Evolutionary conservation across 2,329 filamentous ascomycete species (phyloP), one percentile per base, ranked within the genome.

Genomic region (Colletotrichum lupini): DNA sequence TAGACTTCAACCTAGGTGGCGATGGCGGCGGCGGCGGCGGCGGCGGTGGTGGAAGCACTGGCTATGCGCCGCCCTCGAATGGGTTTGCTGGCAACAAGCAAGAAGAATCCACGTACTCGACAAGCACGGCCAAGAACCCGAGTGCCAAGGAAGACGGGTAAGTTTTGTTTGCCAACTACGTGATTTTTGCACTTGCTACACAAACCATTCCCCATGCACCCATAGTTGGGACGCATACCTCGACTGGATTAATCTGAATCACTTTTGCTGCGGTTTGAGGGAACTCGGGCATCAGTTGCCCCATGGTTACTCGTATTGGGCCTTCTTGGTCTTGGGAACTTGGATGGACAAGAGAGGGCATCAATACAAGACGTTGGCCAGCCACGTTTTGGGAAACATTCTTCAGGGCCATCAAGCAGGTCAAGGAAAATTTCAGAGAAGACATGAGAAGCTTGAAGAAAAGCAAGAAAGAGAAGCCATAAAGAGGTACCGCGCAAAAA

Each of bases 111-210:
- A 75, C 77, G 19, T 78, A 80, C 35, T 73, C 76, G 8, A 81
- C 76, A 32, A 78, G 81, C 69, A 75, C 77, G 9, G 77, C 78
- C 28, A 84, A 86, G 76, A 90, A 89, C 73, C 91, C 93, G 74
- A 93, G 92, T 74, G 94, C 95, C 75, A 95, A 95, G 84, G 94
- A 96, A 89, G 94, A 96, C 81, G 94, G 94, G 94, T 95, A 91
- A 94, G 94, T 91, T 77, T 79, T 75, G 71, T 76, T 76, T 75
- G 68, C 74, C 78, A 76, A 42, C 46, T 63, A 49, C 32, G 65
- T 75, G 64, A 67, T 26, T 35, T 55, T 64, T 53, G 60, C 22
- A 57, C 28, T 66, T 73, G 46, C 30, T 71, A 58, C 32, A 71
- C 53, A 52, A 19, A 60, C 46, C 26, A 26, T 22, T n/a, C 46